Evolutionary conservation across 768 basidiomycete genomes (phyloP), one percentile per base, ranked within the genome.

Genomic region (Pleurotus platypus): DNA sequence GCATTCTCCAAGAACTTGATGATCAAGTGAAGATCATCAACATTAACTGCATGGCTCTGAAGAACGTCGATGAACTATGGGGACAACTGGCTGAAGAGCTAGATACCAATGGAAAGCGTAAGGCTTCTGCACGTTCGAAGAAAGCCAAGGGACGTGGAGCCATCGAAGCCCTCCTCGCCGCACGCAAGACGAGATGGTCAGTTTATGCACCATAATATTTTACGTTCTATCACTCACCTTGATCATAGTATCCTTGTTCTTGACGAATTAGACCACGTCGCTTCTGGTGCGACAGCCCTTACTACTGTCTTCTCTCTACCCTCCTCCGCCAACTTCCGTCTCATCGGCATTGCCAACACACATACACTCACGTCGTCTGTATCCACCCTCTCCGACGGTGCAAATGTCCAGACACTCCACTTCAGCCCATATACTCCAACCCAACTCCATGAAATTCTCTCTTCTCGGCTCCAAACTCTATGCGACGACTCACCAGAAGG

Each of bases 301-400:
- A 67, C 79, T 2, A 71, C 84, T 9, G 70, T 95, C 46, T 91
- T 94, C 69, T 76, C 83, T 4, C 75, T 93, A n/a, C 80, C 87
- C 8, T 72, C 82, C 50, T 67, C 80, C 1, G 69, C 79, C 8
- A 72, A 71, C 38, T 68, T 94, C 57, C 84, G 90, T 48, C 68
- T 93, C 40, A 85, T 94, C 62, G 91, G 89, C 38, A 93, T 95
- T 66, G 91, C 92, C 40, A 95, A 95, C 64, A 91, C 89, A 2
- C 92, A 94, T 63, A 92, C 91, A 4, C 82, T 95, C 22, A 86
- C 88, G 1, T 79, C 85, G 2, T 77, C 84, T 1, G 18, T 49
- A 38, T 42, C 48, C 27, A 50, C 38, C 0, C 40, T 46, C 7
- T 45, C 51, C 56, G 70, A 67, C 48, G 66, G 66, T 27, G 64